Evolutionary conservation across 768 basidiomycete species (phyloP).

Genomic region (Suillus alpinus): DNA sequence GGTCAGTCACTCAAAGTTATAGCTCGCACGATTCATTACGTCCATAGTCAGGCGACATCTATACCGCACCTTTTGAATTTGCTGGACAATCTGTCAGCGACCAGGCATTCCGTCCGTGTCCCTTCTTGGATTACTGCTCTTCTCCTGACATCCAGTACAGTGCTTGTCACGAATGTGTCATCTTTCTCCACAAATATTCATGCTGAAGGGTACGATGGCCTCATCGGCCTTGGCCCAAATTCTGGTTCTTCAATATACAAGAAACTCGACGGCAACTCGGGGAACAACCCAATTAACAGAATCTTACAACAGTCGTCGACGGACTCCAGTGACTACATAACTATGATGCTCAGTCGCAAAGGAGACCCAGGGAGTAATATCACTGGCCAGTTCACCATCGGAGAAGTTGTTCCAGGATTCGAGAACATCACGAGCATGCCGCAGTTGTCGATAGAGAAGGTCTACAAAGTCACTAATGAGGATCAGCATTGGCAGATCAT

Average conservation of each 20-base stretch:
- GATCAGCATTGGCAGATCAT: constrained; percentile 83
- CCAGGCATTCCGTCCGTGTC: constrained; percentile 63
- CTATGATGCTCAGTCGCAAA: constrained; percentile 62
- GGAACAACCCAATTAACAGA: constrained; percentile 58
- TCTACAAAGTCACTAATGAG: constrained; percentile 53
- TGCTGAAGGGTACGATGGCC: constrained; percentile 63
- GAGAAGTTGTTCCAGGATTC: constrained; percentile 60
- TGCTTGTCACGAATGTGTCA: constrained; percentile 60
- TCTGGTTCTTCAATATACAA: constrained; percentile 61
- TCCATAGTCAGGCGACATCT: constrained; percentile 47
- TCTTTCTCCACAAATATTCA: constrained; percentile 62
- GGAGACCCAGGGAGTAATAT: constrained; percentile 46
- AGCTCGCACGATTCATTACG: neutral
- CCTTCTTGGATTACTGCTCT: neutral
- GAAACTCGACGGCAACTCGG: constrained; percentile 47
- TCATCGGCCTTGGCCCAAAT: constrained; percentile 80
- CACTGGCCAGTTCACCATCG: constrained; percentile 68
- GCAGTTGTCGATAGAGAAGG: constrained; percentile 62
- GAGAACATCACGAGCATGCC: constrained; percentile 61
- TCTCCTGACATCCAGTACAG: constrained; percentile 31
- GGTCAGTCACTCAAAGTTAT: constrained; percentile 37
- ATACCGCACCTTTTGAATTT: constrained; percentile 50
- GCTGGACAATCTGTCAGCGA: constrained; percentile 56
- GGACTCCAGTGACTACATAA: constrained; percentile 57
- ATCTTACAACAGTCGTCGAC: constrained; percentile 62